phyloP scores from a whole-genome alignment of 108 stramenopile species.

The Skeletonema grethae region DNA sequence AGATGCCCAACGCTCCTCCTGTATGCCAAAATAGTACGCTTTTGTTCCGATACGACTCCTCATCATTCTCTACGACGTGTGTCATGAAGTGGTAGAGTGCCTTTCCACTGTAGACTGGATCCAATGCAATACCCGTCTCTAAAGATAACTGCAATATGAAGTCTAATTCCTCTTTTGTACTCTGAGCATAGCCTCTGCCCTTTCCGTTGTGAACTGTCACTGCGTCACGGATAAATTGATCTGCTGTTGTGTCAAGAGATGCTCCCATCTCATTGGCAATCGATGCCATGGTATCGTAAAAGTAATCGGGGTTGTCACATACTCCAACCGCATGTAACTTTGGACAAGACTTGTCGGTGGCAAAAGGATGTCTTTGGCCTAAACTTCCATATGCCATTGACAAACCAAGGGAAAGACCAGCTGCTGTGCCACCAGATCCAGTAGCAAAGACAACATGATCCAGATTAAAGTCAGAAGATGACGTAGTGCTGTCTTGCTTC shows the following conservation, averaged over 20 bases:
- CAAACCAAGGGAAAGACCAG: slow-evolving; percentile 80
- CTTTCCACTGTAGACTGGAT: slow-evolving; percentile 92
- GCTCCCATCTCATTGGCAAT: slow-evolving; percentile 83
- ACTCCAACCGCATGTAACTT: slow-evolving; percentile 85
- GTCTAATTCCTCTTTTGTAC: slow-evolving; percentile 77
- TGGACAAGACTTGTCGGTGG: slow-evolving; percentile 30
- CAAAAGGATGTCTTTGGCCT: slow-evolving; percentile 9
- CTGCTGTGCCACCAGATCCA: slow-evolving; percentile 89
- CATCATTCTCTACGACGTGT: slow-evolving; percentile 54
- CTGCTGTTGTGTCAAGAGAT: slow-evolving; percentile 29
- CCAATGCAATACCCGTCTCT: slow-evolving; percentile 84
- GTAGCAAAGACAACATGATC: slow-evolving; percentile 91
- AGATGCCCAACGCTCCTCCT: slow-evolving; percentile 85
- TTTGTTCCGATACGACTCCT: slow-evolving; percentile 50
- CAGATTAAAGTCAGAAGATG: slow-evolving; percentile 34
- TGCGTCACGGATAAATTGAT: slow-evolving; percentile 58
- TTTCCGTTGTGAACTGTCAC: slow-evolving; percentile 79
- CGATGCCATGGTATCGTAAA: slow-evolving; percentile 64
- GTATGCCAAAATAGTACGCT: slow-evolving; percentile 92
- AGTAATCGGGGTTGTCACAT: slow-evolving; percentile 90
- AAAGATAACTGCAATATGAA: slow-evolving; percentile 69
- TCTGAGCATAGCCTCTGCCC: slow-evolving; percentile 78
- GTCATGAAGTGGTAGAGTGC: slow-evolving; percentile 78
- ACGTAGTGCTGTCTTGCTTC: slow-evolving; percentile 3
- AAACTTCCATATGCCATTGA: slow-evolving; percentile 50